Evolutionary conservation across 1,284 basidiomycete genomes (phyloP), one percentile per base, ranked within the genome.

Genomic region (Leccinum pallidistipes): DNA sequence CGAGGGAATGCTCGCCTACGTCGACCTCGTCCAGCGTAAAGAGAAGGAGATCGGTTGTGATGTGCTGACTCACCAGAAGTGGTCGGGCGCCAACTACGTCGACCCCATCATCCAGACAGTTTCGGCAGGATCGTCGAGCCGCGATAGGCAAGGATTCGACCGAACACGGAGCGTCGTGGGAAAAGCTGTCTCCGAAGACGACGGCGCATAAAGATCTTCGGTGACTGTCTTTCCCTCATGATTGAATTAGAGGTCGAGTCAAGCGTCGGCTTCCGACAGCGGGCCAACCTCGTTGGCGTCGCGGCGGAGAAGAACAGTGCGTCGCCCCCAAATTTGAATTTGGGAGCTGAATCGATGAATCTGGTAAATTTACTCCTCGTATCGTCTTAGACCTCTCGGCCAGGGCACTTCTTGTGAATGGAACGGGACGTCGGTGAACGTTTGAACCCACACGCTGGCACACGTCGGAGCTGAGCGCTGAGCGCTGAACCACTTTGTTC

Each of bases 31-130:
- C 55, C 93, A 95, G 75, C 81, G 87, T 64, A 93, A 91, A 76
- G 95, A 98, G 77, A 89, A 91, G 73, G 94, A 92, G 68, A 87
- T 96, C 55, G 92, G 93, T 34, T 94, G 92, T 68, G 95, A 98
- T 74, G 94, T 98, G 49, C 81, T 97, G 59, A 95, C 91, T 1
- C 92, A 95, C 76, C 92, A 95, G 77, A 94, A 93, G 80, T 95
- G 93, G 93, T 93, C 90, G 65, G 93, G 93, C 38, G 92, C 93
- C 16, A 91, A 90, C 70, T 95, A 95, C 73, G 85, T 94, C 62
- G 93, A 95, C 77, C 80, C 88, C 55, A 90, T 92, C 64, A 75
- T 94, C 58, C 84, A 85, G 52, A 89, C 86, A 16, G 81, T 95
- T 52, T 90, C 92, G 11, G 91, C 90, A 12, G 92, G 92, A 57